Evolutionary conservation across 2,329 filamentous ascomycete genomes (phyloP), one percentile per base, ranked within the genome.

Genomic region (Pseudophaeomoniella oleicola): DNA sequence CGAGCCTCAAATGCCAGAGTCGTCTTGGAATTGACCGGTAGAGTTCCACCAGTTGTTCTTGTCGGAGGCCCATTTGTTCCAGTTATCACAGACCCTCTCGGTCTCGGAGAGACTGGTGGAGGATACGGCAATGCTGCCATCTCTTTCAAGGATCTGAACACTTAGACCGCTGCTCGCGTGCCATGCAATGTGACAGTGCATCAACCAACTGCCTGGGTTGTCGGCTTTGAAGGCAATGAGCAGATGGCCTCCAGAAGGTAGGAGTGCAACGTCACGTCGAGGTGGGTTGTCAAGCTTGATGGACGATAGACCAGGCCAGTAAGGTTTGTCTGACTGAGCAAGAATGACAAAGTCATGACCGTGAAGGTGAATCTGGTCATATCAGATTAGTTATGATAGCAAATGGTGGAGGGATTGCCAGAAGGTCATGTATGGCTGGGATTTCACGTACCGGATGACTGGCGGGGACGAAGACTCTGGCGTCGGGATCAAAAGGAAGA

Each of bases 201-300:
- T 53, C 16, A 56, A 35, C 55, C 54, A 57, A 2, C 42, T 48
- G 3, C 59, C 59, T 2, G 59, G 59, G 37, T 63, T 63, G 40
- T 63, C 56, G 12, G 54, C 57, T 37, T 52, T 42, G 42, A 62
- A 63, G 5, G 57, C 59, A 15, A 63, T 39, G 5, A 57, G 51
- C 18, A 63, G 35, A 46, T 53, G 60, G 1, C 60, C 59, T 32
- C 42, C 47, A 2, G 46, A 44, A 2, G 52, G 52, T 18, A 63
- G 44, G 49, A 60, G 53, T 1, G 56, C 55, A 3, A 54, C 52
- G 40, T 63, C 60, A 12, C 59, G 46, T 6, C 59, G 47, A 1
- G 55, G 46, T 2, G 59, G 59, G 36, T 60, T 60, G 15, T 30
- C 32, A 16, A 40, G 3, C 40, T 46, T 30, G 36, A 55, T 5